Conservation (phyloP, 371 early-diverging fungal genomes). For the Nematocida homosporus region DNA sequence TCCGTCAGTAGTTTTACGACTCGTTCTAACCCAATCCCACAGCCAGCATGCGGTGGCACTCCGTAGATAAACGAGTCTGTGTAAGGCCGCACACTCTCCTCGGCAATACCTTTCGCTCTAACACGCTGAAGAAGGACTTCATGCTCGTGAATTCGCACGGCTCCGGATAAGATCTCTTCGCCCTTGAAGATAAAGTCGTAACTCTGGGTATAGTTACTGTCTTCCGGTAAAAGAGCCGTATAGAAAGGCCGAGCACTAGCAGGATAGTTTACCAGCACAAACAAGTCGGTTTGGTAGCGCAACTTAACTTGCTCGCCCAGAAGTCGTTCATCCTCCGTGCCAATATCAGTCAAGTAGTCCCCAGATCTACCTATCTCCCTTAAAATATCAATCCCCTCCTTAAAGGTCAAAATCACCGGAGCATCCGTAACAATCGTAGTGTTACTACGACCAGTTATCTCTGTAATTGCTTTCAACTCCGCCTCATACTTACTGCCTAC, state of each 20-base stretch:
- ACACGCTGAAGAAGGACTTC: conserved; percentile 77
- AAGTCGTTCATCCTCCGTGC: conserved; percentile 81
- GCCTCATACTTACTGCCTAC: conserved; percentile 80
- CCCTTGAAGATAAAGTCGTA: conserved; percentile 99
- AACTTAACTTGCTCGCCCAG: conserved; percentile 86
- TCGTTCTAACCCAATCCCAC: conserved; percentile 92
- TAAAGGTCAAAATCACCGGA: conserved; percentile 78
- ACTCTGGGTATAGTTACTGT: conserved; percentile 82
- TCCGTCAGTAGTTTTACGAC: conserved; percentile 92
- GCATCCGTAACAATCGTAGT: conserved; percentile 79
- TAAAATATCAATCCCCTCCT: conserved; percentile 83
- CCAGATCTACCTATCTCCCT: conserved; percentile 79
- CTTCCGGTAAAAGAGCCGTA: conserved; percentile 78
- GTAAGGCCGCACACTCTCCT: conserved; percentile 80
- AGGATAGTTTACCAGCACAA: conserved; percentile 98
- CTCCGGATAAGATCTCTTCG: conserved; percentile 97
- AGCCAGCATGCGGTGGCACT: conserved; percentile 97
- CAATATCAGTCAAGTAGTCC: conserved; percentile 72
- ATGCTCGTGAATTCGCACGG: conserved; percentile 93
- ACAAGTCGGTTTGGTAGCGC: conserved; percentile 92
- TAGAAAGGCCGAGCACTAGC: conserved; percentile 91
- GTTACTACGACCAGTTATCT: conserved; percentile 85
- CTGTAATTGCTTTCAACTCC: conserved; percentile 76
- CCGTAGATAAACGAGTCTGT: conserved; percentile 94
- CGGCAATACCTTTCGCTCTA: conserved; percentile 75